phyloP scores from a whole-genome alignment of 164 flowering plant genomes.

The Chloranthus sessilifolius region DNA sequence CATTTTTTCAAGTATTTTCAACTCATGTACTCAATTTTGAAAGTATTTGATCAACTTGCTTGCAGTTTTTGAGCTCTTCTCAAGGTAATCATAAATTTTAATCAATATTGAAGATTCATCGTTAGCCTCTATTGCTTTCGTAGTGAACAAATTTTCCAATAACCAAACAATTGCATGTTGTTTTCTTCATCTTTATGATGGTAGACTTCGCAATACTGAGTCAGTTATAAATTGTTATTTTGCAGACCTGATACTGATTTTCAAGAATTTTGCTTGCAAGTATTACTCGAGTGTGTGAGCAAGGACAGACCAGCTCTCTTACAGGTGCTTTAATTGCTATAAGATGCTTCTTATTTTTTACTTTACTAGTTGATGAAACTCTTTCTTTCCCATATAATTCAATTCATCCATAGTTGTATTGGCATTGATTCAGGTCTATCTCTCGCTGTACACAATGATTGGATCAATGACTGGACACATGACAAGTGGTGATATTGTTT shows the following conservation, averaged over 20 bases:
- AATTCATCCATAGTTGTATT: background rate
- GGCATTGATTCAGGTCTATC: conserved; percentile 57
- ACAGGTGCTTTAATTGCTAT: conserved; percentile 47
- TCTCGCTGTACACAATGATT: conserved; percentile 69
- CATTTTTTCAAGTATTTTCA: no score
- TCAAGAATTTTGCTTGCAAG: conserved; percentile 92
- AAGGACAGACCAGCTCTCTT: conserved; percentile 92
- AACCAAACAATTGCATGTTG: no score
- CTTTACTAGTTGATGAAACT: background rate
- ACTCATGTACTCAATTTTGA: no score
- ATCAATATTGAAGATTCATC: no score
- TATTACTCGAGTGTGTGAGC: conserved; percentile 93
- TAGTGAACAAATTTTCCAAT: no score
- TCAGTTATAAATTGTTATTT: background rate
- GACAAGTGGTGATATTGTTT: conserved; percentile 21
- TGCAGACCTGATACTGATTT: conserved; percentile 81
- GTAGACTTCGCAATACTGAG: no score
- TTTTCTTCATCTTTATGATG: no score
- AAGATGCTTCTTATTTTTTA: background rate
- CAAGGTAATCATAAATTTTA: no score
- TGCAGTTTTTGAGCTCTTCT: no score
- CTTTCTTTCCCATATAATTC: background rate
- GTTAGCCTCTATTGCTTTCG: no score
- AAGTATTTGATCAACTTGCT: no score
- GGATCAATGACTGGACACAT: conserved; percentile 63